phyloP scores from a whole-genome alignment of 2,329 filamentous ascomycete genomes.

The Sarocladium kiliense region DNA sequence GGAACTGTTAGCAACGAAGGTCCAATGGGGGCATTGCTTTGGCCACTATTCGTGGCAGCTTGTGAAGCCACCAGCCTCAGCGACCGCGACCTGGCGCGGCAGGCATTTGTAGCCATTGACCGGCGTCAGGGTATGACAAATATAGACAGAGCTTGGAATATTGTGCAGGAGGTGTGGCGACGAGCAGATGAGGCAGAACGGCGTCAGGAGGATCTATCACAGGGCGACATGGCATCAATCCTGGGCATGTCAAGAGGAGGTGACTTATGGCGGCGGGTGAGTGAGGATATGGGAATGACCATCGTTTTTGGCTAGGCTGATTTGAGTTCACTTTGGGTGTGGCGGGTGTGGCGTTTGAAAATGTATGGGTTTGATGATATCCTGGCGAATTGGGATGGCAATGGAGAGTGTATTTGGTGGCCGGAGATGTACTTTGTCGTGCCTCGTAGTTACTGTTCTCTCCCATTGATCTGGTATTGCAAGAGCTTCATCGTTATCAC shows the following conservation, averaged over 20 bases:
- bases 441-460: too few relatives aligned
- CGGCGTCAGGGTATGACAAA: constrained; percentile 61
- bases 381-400: neutral
- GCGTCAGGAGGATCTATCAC: constrained; percentile 10
- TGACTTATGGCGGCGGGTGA: constrained; percentile 54
- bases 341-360: neutral
- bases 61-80: constrained; percentile 48
- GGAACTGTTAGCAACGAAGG: constrained; percentile 50
- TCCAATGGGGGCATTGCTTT: constrained; percentile 59
- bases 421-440: neutral
- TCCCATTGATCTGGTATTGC: too few relatives aligned
- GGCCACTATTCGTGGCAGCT: constrained; percentile 59
- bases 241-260: constrained; percentile 11
- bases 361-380: neutral
- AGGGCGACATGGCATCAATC: neutral
- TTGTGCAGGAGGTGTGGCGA: constrained; percentile 58
- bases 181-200: constrained; percentile 36
- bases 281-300: constrained; percentile 51
- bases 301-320: constrained; percentile 49
- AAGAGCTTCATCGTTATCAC: too few relatives aligned
- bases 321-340: neutral
- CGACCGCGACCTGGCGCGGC: constrained; percentile 47
- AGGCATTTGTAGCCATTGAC: constrained; percentile 48
- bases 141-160: constrained; percentile 55
- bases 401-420: neutral